These are phyloP conservation scores for Fusarium domesticum DNA, from an alignment of 2,329 filamentous ascomycete species.

Conservation along the genomic window DNA sequence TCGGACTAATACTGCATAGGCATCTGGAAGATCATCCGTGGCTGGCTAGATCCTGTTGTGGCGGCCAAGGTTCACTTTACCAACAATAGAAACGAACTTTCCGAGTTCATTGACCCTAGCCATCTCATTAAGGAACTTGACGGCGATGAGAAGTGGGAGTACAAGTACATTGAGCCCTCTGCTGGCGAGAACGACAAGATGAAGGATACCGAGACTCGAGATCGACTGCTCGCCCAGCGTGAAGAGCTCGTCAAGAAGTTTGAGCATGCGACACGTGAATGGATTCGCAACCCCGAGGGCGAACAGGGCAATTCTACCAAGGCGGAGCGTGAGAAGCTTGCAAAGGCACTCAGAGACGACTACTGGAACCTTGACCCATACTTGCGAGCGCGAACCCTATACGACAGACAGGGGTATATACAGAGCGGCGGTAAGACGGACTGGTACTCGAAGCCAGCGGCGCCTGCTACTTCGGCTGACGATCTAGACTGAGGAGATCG, in stretches of 20 bases:
- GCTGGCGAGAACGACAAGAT: slow-evolving; percentile 74
- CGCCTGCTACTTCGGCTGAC: slow-evolving; percentile 36
- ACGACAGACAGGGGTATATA: slow-evolving; percentile 77
- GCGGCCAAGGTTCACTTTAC: slow-evolving; percentile 93
- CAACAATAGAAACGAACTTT: slow-evolving; percentile 74
- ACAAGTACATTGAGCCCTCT: slow-evolving; percentile 74
- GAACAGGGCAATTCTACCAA: slow-evolving; percentile 48
- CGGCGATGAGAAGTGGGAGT: slow-evolving; percentile 80
- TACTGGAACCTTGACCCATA: slow-evolving; percentile 94
- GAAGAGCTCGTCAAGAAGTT: slow-evolving; percentile 66
- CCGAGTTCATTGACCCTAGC: slow-evolving; percentile 66
- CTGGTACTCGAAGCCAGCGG: slow-evolving; percentile 55
- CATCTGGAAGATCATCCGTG: slow-evolving; percentile 94
- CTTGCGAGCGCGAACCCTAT: slow-evolving; percentile 75
- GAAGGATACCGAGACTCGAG: slow-evolving; percentile 61
- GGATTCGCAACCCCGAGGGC: slow-evolving; percentile 56
- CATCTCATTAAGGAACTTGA: slow-evolving; percentile 81
- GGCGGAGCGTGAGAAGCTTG: slow-evolving; percentile 58
- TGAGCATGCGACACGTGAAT: slow-evolving; percentile 70
- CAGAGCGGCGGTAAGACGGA: slow-evolving; percentile 63
- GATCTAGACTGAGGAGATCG: slow-evolving; percentile 42
- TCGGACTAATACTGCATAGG: slow-evolving; percentile 38
- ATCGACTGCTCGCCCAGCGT: slow-evolving; percentile 62
- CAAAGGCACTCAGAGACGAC: slow-evolving; percentile 62
- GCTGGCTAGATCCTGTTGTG: slow-evolving; percentile 96